Evolutionary conservation across 768 basidiomycete species (phyloP), one percentile per base, ranked within the genome.

Genomic region (Tulasnella sp.): DNA sequence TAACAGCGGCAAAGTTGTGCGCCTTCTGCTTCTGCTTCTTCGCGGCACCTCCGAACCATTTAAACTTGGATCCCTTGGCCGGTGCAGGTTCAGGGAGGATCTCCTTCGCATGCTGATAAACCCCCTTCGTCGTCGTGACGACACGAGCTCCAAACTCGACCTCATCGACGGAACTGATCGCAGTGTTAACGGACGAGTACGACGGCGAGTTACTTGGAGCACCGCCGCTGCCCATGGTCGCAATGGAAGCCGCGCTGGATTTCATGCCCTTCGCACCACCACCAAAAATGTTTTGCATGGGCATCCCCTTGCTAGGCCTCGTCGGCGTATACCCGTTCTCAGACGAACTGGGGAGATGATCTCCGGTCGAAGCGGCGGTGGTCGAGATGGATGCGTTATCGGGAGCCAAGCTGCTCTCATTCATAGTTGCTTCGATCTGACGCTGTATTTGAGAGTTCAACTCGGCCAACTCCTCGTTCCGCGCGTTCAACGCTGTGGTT

Each of bases 391-490:
- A 35, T 22, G 77, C 73, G 19, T 79, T 39, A 35, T 73, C 75
- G 72, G 80, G 78, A 75, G 81, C 76, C 69, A 80, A 66, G 26
- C 75, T 64, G 59, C 17, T 64, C 6, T 73, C 74, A 19, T 41
- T 69, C 22, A 59, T 26, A 5, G 72, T 39, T 22, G 35, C 67
- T 66, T 97, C 95, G 77, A 92, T 85, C 73, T 92, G 89, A 40
- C 92, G 88, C 11, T 87, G 81, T 75, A 95, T 92, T 37, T 93
- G 90, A 5, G 89, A 85, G 75, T 91, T 91, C 59, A 98, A 86
- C 79, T 94, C 91, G 1, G 91, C 90, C 6, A 99, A 84, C 78
- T 95, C 92, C 77, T 95, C 94, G 81, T 98, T 98, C 64, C 94
- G 88, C 6, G 89, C 89, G 78, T 93, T 94, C 66, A 99, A 85